Evolutionary conservation across 768 basidiomycete species (phyloP).

Genomic region (Suillus hirtellus): DNA sequence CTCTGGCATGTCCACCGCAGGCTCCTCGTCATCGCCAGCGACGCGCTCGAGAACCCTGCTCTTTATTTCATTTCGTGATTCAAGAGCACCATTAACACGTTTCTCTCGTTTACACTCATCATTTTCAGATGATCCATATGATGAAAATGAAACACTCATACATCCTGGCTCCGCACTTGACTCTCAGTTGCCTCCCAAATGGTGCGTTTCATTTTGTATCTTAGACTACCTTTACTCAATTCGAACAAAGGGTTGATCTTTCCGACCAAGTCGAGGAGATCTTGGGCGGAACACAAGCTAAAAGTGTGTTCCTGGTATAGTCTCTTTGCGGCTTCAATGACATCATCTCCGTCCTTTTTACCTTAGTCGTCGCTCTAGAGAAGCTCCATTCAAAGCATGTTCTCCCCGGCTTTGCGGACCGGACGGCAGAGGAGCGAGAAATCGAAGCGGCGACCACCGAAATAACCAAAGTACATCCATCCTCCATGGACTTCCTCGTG

Average conservation of each 20-base stretch:
- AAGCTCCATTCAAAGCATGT: constrained; percentile 96
- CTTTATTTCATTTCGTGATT: constrained; percentile 92
- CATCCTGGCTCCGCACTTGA: constrained; percentile 41
- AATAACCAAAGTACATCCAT: constrained; percentile 74
- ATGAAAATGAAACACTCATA: constrained; percentile 72
- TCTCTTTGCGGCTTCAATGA: constrained; percentile 12
- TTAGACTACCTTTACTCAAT: background rate
- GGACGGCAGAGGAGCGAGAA: constrained; percentile 89
- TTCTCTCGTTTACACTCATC: constrained; percentile 40
- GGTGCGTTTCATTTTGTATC: constrained; percentile 50
- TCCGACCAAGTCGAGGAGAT: constrained; percentile 88
- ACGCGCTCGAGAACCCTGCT: constrained; percentile 89
- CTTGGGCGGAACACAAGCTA: constrained; percentile 63
- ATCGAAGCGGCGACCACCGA: constrained; percentile 84
- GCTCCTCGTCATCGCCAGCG: constrained; percentile 41
- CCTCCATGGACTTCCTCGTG: constrained; percentile 15
- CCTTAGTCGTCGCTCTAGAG: constrained; percentile 81
- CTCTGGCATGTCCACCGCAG: constrained; percentile 34
- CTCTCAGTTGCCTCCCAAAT: constrained; percentile 77
- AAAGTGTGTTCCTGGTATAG: constrained; percentile 59
- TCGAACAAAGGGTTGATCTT: constrained; percentile 77
- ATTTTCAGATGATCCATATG: constrained; percentile 49
- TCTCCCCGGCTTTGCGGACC: constrained; percentile 95
- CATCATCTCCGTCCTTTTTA: constrained; percentile 17
- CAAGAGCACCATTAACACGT: constrained; percentile 47